Evolutionary conservation across 495 filamentous ascomycete species (phyloP).

Genomic region (Baudoinia panamericana): DNA sequence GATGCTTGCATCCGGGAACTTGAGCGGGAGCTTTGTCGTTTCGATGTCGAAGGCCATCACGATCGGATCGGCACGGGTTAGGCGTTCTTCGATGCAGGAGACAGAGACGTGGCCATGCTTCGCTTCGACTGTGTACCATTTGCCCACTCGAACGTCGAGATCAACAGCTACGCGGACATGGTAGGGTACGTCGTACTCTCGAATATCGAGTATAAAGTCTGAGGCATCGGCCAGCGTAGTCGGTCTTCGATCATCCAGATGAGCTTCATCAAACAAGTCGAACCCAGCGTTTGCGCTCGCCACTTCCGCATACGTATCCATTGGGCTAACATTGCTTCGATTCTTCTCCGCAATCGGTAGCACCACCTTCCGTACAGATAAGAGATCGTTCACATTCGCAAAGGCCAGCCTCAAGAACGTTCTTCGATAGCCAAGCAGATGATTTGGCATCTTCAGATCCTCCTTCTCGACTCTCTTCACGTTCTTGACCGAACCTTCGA

Average conservation of each 20-base stretch:
- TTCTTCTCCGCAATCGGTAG: conserved; percentile 94
- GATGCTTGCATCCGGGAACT: conserved; percentile 91
- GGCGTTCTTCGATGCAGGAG: conserved; percentile 72
- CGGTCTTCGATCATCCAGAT: conserved; percentile 70
- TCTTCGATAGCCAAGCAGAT: conserved; percentile 78
- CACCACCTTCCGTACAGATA: conserved; percentile 67
- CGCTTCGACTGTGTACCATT: conserved; percentile 92
- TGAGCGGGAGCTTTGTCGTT: conserved; percentile 88
- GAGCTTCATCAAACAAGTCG: conserved; percentile 89
- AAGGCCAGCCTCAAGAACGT: conserved; percentile 78
- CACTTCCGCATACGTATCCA: conserved; percentile 92
- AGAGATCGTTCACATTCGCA: conserved; percentile 70
- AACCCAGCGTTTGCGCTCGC: conserved; percentile 60
- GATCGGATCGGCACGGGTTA: conserved; percentile 82
- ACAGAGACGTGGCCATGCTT: conserved; percentile 79
- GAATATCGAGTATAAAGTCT: conserved; percentile 96
- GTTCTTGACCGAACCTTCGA: conserved; percentile 72
- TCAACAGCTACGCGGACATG: conserved; percentile 98
- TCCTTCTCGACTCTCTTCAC: conserved; percentile 75
- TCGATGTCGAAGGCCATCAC: conserved; percentile 98
- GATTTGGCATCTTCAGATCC: conserved; percentile 81
- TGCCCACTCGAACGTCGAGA: conserved; percentile 90
- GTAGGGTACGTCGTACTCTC: conserved; percentile 98
- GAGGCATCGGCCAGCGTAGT: conserved; percentile 76
- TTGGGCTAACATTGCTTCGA: conserved; percentile 81